Evolutionary conservation across 2,329 filamentous ascomycete species (phyloP), one percentile per base, ranked within the genome.

Genomic region (Fusarium foetens): DNA sequence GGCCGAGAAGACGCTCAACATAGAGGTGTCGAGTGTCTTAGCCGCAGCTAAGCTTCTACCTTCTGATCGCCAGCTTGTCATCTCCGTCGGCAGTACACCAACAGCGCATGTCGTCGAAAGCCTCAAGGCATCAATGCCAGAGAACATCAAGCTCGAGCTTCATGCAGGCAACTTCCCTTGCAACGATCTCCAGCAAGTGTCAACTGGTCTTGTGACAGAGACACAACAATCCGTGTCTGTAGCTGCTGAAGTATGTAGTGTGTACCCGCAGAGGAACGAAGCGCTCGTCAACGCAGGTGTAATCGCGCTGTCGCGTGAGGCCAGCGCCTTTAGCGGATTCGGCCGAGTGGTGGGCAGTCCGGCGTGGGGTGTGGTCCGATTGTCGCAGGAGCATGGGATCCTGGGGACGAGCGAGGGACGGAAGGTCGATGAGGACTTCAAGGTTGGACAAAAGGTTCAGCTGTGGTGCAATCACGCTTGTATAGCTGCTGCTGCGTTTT

Each of bases 351-450:
- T 77, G 25, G 75, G 76, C 33, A 71, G 73, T 39, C 70, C 73
- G 0, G 68, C 65, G 25, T 83, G 81, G 81, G 70, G 70, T 57
- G 76, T 83, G 31, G 75, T 78, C 13, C 78, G 81, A 23, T 72
- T 82, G 59, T 80, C 80, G 13, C 81, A 83, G 72, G 81, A 83
- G 53, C 81, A 83, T 63, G 81, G 81, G 4, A 82, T 83, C 51
- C 53, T 83, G 43, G 77, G 73, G 21, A 71, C 71, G 43, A 63
- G 55, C 21, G 68, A 74, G 23, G 73, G 74, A 21, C 68, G 72
- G 17, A 66, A 57, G 31, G 75, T 76, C 3, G 75, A 78, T 19
- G 73, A 78, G 5, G 72, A 70, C 14, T 81, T 82, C 19, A 65
- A 75, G 51, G 74, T 83, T 27, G 82, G 81, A 1, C 76, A 83